Percentiles rank a stretch among this genome's conserved stretches.
These are phyloP conservation scores for Trichoderma afroharzianum DNA, from an alignment of 2,329 filamentous ascomycete species.

Conservation along the genomic window DNA sequence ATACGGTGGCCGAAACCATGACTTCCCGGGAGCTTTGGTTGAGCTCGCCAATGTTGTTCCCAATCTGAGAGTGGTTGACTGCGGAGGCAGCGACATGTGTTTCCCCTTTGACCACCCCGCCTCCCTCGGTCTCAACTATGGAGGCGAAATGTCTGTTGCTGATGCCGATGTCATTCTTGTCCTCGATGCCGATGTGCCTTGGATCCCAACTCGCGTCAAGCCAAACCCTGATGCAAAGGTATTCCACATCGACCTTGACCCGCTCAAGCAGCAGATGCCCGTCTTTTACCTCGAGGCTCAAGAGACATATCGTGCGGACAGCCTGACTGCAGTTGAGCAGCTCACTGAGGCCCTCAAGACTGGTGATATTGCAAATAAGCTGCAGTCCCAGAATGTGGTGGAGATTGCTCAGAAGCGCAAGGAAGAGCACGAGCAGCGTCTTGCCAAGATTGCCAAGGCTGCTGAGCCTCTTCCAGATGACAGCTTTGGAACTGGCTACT, in stretches of 20 bases:
- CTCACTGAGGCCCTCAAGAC: constrained; percentile 59
- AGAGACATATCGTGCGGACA: constrained; percentile 64
- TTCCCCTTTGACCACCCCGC: constrained; percentile 68
- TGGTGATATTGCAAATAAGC: constrained; percentile 38
- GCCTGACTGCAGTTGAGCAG: constrained; percentile 63
- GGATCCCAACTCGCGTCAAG: constrained; percentile 75
- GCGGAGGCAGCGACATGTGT: constrained; percentile 76
- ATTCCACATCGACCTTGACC: constrained; percentile 64
- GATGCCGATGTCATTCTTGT: constrained; percentile 82
- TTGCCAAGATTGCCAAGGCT: constrained; percentile 56
- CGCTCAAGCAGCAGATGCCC: constrained; percentile 68
- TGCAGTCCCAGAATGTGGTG: constrained; percentile 26
- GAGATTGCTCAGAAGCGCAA: constrained; percentile 45
- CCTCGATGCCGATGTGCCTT: constrained; percentile 86
- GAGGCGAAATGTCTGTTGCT: constrained; percentile 67
- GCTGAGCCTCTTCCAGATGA: constrained; percentile 59
- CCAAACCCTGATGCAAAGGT: constrained; percentile 51
- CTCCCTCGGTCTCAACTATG: constrained; percentile 69
- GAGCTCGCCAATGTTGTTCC: constrained; percentile 64
- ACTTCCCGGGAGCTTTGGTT: constrained; percentile 58
- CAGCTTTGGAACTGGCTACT: constrained; percentile 39
- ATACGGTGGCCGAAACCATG: constrained; percentile 67
- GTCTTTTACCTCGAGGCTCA: constrained; percentile 67
- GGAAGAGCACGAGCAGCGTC: constrained; percentile 53
- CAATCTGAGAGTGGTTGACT: constrained; percentile 69